Base-by-base conservation (phyloP, 1,284 basidiomycete genomes). In the Melanopsichium pennsylvanicum region DNA sequence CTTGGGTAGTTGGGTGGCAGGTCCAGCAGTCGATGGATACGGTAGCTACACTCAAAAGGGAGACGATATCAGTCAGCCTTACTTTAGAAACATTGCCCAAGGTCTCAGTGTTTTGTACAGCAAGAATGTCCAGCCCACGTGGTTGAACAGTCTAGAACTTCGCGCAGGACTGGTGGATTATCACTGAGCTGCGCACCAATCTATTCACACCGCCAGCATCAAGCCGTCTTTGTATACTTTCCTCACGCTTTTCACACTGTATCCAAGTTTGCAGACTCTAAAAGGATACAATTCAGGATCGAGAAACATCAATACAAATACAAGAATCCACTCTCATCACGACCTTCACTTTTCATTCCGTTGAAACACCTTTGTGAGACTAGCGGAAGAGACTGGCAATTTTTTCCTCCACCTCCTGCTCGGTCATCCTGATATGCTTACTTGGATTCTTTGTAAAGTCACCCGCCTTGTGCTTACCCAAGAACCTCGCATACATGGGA, bases 1-100 rank as follows among this genome's bases (percentile, higher is more conserved):
- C 1, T 47, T 78, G 9, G 78, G 78, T 5, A 70, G 71, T 22
- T 80, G 78, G 78, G 78, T 80, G 2, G 78, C 76, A 1, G 78
- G 78, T n/a, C 72, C 77, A 2, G 63, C 75, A 4, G 61, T 68
- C 3, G 61, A 66, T 18, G 72, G 74, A 4, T 51, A 45, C 26
- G 72, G 70, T 1, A 60, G 70, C 18, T 80, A 77, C 59, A 50
- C 31, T 4, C 58, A 60, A 8, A 31, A 44, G 2, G 78, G 73
- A 12, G 78, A 80, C 59, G 73, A 80, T 33, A 51, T 79, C 48
- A 71, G 66, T 41, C 33, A 38, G 21, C 46, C 63, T 16, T 80
- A 80, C 66, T 66, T 80, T 13, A 40, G 40, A 7, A 60, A 66
- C 38, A 76, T 80, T 38, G 49, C 42, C 1, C 34, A 59, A 26